Conservation (phyloP, 164 flowering plant species). For the Tinospora cordifolia region DNA sequence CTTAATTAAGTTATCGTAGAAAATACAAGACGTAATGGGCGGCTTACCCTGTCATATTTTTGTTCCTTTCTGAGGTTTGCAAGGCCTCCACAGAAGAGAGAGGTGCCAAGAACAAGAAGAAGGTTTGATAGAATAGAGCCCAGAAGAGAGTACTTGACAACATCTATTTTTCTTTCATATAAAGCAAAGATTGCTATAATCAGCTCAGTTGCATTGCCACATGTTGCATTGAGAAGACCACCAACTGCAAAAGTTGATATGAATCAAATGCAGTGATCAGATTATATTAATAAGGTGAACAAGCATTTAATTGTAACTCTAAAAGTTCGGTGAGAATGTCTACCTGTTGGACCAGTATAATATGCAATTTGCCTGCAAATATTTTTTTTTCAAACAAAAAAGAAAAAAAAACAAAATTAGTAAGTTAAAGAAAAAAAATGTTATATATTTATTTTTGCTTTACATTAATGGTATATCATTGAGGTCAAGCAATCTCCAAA, state of each 20-base stretch:
- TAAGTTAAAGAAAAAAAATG: conserved; percentile 18
- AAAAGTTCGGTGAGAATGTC: conserved; percentile 16
- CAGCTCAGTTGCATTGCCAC: conserved; percentile 92
- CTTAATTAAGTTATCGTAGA: neutral
- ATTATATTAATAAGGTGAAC: no score
- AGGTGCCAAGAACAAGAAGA: conserved; percentile 82
- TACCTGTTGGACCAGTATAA: conserved; percentile 92
- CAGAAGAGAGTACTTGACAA: conserved; percentile 81
- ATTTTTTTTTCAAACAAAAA: neutral
- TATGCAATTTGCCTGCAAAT: conserved; percentile 75
- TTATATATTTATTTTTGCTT: conserved; percentile 34
- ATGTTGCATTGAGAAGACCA: conserved; percentile 91
- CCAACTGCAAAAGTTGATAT: conserved; percentile 43
- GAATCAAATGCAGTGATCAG: neutral
- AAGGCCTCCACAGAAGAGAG: conserved; percentile 83
- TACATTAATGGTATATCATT: no score
- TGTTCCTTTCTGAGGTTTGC: conserved; percentile 53
- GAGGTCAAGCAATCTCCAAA: no score
- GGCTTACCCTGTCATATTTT: conserved; percentile 68
- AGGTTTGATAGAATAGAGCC: conserved; percentile 92
- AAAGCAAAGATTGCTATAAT: conserved; percentile 82
- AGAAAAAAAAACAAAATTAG: neutral
- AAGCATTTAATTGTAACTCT: no score
- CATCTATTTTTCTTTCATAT: conserved; percentile 42
- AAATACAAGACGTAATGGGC: conserved; percentile 20